Evolutionary conservation across 2,329 filamentous ascomycete species (phyloP).

Genomic region (Trichoderma koningiopsis): DNA sequence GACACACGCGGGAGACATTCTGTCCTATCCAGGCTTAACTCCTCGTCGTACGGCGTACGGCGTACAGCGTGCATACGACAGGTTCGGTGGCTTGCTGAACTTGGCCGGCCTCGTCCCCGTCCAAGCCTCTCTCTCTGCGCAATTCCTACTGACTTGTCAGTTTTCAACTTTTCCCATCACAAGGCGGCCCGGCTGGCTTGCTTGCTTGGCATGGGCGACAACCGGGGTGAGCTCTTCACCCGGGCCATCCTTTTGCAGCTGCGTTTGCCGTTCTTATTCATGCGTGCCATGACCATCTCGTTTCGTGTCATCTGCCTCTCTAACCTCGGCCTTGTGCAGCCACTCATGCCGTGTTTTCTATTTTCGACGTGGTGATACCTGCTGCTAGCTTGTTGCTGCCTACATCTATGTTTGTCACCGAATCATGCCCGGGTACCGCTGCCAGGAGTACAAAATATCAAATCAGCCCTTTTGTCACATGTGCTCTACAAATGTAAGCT

Average conservation of each 20-base stretch:
- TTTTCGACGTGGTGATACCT: not conserved
- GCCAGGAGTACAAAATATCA: not conserved
- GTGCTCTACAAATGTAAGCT: not conserved
- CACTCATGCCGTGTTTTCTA: constrained; percentile 4
- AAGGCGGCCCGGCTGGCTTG: not conserved
- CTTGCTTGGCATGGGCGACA: not conserved
- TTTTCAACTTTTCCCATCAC: constrained; percentile 12
- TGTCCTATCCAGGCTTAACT: not conserved
- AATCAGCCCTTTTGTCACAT: not conserved
- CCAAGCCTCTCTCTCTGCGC: not conserved
- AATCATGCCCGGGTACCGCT: not conserved
- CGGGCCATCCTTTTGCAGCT: constrained; percentile 4
- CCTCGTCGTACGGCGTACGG: constrained; percentile 4
- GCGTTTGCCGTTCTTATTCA: not conserved
- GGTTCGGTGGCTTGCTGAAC: not conserved
- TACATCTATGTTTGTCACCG: not conserved
- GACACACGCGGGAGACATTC: not conserved
- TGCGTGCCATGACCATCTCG: constrained; percentile 14
- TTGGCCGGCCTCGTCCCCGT: not conserved
- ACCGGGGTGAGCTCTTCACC: not conserved
- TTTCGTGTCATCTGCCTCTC: not conserved
- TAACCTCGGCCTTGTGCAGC: not conserved
- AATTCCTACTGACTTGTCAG: constrained; percentile 22
- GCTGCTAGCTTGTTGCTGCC: not conserved
- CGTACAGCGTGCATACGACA: not conserved